Conservation (phyloP, 169 alveolate species). For the Cryptosporidium canis region DNA sequence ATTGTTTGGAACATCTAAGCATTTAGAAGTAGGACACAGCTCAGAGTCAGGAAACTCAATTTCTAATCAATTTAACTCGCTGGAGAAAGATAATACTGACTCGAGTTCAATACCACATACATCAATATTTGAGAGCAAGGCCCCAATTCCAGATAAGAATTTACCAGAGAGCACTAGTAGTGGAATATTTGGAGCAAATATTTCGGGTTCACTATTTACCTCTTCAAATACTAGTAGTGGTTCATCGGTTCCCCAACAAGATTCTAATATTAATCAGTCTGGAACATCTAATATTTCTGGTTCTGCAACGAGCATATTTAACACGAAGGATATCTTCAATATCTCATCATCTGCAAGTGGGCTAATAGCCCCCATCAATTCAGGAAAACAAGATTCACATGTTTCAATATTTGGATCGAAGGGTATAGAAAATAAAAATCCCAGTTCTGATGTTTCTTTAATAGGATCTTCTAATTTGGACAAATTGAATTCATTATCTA, state of each 20-base stretch:
- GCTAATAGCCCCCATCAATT: background rate
- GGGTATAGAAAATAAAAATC: background rate
- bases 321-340: background rate
- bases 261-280: background rate
- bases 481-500: background rate
- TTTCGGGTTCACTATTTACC: background rate
- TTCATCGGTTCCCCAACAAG: background rate
- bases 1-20: slow-evolving; percentile 22
- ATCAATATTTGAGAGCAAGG: background rate
- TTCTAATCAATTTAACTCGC: background rate
- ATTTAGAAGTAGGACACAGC: background rate
- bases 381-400: background rate
- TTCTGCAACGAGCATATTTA: background rate
- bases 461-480: background rate
- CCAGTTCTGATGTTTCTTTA: background rate
- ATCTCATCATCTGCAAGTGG: background rate
- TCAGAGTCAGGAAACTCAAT: background rate
- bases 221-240: background rate
- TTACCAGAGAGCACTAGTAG: background rate
- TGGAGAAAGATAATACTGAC: background rate
- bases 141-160: background rate
- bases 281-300: background rate
- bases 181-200: background rate
- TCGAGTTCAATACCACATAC: background rate
- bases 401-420: background rate